Evolutionary conservation across 805 yeast genomes (phyloP), one percentile per base, ranked within the genome.

Genomic region (Lachancea sp.): DNA sequence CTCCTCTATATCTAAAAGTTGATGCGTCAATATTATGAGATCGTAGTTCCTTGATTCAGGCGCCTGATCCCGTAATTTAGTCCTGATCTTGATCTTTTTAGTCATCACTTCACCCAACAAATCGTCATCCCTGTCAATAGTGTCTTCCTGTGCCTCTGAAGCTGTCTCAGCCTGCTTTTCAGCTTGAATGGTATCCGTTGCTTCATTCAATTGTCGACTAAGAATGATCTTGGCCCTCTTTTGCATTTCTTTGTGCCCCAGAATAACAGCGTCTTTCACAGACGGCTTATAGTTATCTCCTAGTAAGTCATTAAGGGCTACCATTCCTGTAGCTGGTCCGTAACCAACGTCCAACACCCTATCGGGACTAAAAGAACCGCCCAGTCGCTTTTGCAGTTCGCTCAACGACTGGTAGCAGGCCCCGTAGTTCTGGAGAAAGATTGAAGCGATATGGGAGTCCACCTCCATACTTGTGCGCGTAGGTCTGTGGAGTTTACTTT

Each of bases 271-370:
- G 33, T 86, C 88, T 55, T 86, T 86, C 12, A 69, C 67, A 16
- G 66, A 67, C 0, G 95, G 88, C 16, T 65, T 60, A 66, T 76
- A 84, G 0, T 73, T 73, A 2, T 73, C 73, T 0, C 85, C 89
- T 79, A 87, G 78, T 1, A 90, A 55, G 56, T 89, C 96, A 58
- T 90, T 87, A 42, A 89, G 68, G 0, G 95, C 98, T 13, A 90
- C 66, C 70, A 93, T 79, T 1, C 97, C 97, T 0, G 95, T 82
- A 1, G 88, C 91, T 1, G 99, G 98, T 0, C 99, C 98, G 58
- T 74, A 81, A 0, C 96, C 91, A 12, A 87, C 77, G 57, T 87
- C 95, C 41, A 93, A 69, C 0, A 93, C 77, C 4, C 77, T 69
- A 25, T 73, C 57, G 0, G 97, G 97, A 18, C 62, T 62, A 67